Conservation (phyloP, 2,329 filamentous ascomycete genomes). For the Chaetomiaceae sp. region DNA sequence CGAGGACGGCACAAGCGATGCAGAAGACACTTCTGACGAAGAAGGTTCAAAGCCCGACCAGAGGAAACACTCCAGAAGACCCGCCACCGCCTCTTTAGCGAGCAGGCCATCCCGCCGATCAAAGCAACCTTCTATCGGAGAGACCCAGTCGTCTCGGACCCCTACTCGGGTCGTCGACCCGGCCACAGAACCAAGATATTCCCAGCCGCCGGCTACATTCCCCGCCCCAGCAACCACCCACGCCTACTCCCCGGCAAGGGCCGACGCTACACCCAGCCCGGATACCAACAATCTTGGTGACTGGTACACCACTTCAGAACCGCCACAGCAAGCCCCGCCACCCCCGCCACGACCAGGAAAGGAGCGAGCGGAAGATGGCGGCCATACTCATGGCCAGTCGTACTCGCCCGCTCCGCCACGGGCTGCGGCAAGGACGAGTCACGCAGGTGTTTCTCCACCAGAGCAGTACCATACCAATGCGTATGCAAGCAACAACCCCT, state of each 20-base stretch:
- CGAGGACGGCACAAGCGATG: constrained; percentile 27
- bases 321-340: constrained; percentile 26
- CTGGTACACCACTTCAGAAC: constrained; percentile 14
- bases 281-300: constrained; percentile 3
- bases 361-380: constrained; percentile 27
- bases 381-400: constrained; percentile 1
- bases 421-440: constrained; percentile 1
- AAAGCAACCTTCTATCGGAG: constrained; percentile 4
- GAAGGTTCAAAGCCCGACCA: constrained; percentile 19
- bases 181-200: neutral
- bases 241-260: neutral
- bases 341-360: constrained; percentile 34
- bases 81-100: neutral
- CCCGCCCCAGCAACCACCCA: neutral
- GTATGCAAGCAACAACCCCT: constrained; percentile 14
- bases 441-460: constrained; percentile 5
- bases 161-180: neutral
- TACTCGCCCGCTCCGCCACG: constrained; percentile 11
- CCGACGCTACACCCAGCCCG: neutral
- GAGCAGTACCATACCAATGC: constrained; percentile 19
- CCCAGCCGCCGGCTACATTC: neutral
- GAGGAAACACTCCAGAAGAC: constrained; percentile 8
- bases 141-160: neutral
- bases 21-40: constrained; percentile 29
- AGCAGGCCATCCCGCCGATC: constrained; percentile 5